Conservation (phyloP, 1,284 basidiomycete species). For the Coniophora puteana region DNA sequence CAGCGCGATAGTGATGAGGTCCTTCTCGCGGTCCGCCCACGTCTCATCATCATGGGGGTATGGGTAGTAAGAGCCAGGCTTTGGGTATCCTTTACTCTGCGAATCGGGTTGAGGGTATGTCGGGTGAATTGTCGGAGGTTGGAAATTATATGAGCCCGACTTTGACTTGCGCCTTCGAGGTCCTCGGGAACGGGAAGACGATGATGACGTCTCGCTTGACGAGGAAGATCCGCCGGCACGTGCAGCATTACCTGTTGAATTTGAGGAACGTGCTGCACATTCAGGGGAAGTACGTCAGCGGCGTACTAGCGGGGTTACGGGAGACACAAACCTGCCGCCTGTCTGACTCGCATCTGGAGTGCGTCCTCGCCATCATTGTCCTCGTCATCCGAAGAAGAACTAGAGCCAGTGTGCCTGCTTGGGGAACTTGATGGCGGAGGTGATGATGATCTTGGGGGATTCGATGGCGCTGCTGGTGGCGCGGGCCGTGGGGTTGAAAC, state of each 20-base stretch:
- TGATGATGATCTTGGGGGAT: slow-evolving; percentile 12
- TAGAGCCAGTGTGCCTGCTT: slow-evolving; percentile 18
- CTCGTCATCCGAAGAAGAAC: slow-evolving; percentile 31
- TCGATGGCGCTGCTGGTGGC: slow-evolving; percentile 5
- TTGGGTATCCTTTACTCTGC: slow-evolving; percentile 27
- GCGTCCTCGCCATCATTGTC: slow-evolving; percentile 29
- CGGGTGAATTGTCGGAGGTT: slow-evolving; percentile 2
- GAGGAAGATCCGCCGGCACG: slow-evolving; percentile 21
- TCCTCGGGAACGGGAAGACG: slow-evolving; percentile 29
- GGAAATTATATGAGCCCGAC: too few species aligned
- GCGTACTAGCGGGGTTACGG: background rate
- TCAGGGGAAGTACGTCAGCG: background rate
- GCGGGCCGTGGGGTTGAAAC: slow-evolving; percentile 17
- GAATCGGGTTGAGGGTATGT: slow-evolving; percentile 23
- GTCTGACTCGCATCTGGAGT: slow-evolving; percentile 23
- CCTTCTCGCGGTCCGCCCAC: slow-evolving; percentile 32
- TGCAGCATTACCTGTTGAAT: slow-evolving; percentile 6
- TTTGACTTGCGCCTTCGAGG: slow-evolving; percentile 8
- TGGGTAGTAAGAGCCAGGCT: slow-evolving; percentile 17
- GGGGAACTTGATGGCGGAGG: slow-evolving; percentile 15
- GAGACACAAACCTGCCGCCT: slow-evolving; percentile 3
- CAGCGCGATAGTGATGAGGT: slow-evolving; percentile 86
- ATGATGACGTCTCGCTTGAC: slow-evolving; percentile 36
- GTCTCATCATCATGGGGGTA: slow-evolving; percentile 18
- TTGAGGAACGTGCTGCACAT: too few species aligned